Evolutionary conservation across 805 yeast species (phyloP), one percentile per base, ranked within the genome.

Genomic region (Wickerhamiella bombiphila): DNA sequence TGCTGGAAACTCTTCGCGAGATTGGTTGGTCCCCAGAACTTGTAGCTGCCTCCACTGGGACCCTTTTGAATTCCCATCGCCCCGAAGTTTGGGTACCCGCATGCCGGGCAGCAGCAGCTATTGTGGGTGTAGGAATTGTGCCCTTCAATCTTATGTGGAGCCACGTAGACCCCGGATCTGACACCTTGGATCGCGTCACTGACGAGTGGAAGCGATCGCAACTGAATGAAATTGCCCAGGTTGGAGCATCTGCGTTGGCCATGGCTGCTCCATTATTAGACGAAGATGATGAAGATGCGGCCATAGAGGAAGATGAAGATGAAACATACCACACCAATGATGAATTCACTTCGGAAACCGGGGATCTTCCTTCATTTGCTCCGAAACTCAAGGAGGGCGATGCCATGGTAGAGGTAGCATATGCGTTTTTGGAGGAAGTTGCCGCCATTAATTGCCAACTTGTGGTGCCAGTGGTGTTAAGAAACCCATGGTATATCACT

Each of bases 301-400:
- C n/a, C n/a, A n/a, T n/a, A n/a, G 33, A 30, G 21, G 33, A 30
- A 6, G 33, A 30, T 6, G 33, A 30, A 17, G 31, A n/a, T n/a
- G n/a, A n/a, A n/a, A n/a, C n/a, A n/a, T n/a, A n/a, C n/a, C n/a
- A n/a, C n/a, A n/a, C n/a, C n/a, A n/a, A n/a, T n/a, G n/a, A n/a
- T n/a, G n/a, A n/a, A n/a, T n/a, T n/a, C n/a, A n/a, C 13, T 9
- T 24, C 26, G 9, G 26, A 24, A 13, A 24, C 26, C 26, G 26
- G 11, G 11, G 26, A 24, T 9, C 13, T 13, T 9, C 13, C 13
- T 24, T 24, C 9, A 9, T 9, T 13, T 24, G 13, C 26, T 24
- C 26, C 26, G 9, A 9, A 13, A 9, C 9, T 24, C 11, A 9
- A 13, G 26, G 11, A 24, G 26, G 26, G 26, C 13, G 26, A 24